Evolutionary conservation across 2,329 filamentous ascomycete genomes (phyloP), one percentile per base, ranked within the genome.

Genomic region (Fusarium subglutinans): DNA sequence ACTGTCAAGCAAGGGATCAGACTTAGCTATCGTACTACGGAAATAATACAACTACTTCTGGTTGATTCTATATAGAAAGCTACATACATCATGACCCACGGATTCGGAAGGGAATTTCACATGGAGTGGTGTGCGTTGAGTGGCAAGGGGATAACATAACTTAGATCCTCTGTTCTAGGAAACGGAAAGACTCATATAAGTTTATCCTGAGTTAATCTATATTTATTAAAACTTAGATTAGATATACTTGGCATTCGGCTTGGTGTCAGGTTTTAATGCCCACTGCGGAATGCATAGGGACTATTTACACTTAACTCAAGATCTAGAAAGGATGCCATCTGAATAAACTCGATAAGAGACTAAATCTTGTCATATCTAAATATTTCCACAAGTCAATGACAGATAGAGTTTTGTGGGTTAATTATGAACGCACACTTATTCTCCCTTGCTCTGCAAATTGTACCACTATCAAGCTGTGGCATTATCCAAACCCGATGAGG

Each of bases 181-280:
- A 44, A 2, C n/a, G 24, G 24, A 44, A 24, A 24, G 43, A 44
- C 15, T 44, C 10, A 18, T 24, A 24, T 44, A 44, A 44, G 7
- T 18, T 18, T 12, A 44, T 8, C 15, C 6, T 18, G 3, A 44
- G 12, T 3, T 2, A 12, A 44, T 5, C 10, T 44, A 18, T 24
- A 44, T 24, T 44, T 18, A 18, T 24, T 12, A 8, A 18, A 44
- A 12, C n/a, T 17, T 18, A 18, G 3, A 24, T 44, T 18, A 24
- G 15, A 5, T 18, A 12, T 18, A 8, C 0, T 17, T 12, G 7
- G n/a, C n/a, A 24, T n/a, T 24, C 15, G 2, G n/a, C 15, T 44
- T 12, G 7, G 9, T 12, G n/a, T 5, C 4, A 24, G n/a, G 15
- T 44, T 18, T 12, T 44, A 5, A 44, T 44, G 43, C 15, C n/a